These are phyloP conservation scores for Cyamopsis tetragonoloba DNA, from an alignment of 306 rosid species.

Conservation along the genomic window DNA sequence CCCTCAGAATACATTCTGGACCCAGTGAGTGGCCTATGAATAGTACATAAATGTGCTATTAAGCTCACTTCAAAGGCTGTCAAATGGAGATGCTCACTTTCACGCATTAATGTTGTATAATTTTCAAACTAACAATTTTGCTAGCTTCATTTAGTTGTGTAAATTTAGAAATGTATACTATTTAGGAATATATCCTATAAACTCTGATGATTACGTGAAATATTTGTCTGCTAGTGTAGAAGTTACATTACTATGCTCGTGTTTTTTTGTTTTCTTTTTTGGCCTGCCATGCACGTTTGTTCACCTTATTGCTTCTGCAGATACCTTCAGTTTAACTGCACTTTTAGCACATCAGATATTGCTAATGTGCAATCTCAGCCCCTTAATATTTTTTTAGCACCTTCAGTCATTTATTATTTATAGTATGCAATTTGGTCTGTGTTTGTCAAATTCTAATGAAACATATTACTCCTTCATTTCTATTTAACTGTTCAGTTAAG, in stretches of 20 bases:
- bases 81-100: not conserved
- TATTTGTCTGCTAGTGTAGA: constrained; percentile 5
- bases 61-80: not conserved
- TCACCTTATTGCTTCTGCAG: not conserved
- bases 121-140: constrained; percentile 26
- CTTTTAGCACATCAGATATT: too few species aligned
- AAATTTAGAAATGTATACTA: constrained; percentile 4
- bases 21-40: not conserved
- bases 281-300: too few species aligned
- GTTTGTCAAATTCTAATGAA: too few species aligned
- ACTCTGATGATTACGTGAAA: not conserved
- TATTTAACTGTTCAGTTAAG: too few species aligned
- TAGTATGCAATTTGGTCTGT: too few species aligned
- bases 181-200: too few species aligned
- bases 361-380: too few species aligned
- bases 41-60: not conserved
- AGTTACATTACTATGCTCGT: not conserved
- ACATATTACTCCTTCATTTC: too few species aligned
- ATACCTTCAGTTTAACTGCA: too few species aligned
- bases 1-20: constrained; percentile 79
- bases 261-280: not conserved
- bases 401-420: too few species aligned
- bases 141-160: constrained; percentile 14
- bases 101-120: constrained; percentile 19
- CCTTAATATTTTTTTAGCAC: too few species aligned